phyloP scores from a whole-genome alignment of 495 filamentous ascomycete species.

The Podospora conica region DNA sequence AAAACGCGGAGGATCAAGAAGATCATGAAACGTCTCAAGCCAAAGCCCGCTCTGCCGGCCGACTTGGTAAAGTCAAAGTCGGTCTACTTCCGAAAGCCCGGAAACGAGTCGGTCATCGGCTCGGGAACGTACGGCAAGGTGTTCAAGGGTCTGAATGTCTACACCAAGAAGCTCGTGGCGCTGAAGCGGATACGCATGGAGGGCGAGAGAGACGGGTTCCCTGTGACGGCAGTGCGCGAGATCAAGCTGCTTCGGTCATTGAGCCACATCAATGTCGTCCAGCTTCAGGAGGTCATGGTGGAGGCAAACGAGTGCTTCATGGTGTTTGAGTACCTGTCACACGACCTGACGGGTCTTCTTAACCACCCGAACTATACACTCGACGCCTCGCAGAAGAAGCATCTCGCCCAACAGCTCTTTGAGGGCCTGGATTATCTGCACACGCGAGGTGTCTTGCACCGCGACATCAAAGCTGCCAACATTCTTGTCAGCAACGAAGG shows the following conservation, averaged over 20 bases:
- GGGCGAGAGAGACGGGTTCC: slow-evolving; percentile 93
- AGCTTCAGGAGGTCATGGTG: slow-evolving; percentile 91
- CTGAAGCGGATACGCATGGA: slow-evolving; percentile 88
- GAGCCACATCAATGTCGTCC: slow-evolving; percentile 86
- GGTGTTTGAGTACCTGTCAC: slow-evolving; percentile 98
- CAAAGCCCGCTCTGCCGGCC: slow-evolving; percentile 59
- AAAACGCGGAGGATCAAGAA: slow-evolving; percentile 58
- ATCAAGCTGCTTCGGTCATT: slow-evolving; percentile 94
- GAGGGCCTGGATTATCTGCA: slow-evolving; percentile 93
- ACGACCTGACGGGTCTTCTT: slow-evolving; percentile 66
- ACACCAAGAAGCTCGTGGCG: slow-evolving; percentile 83
- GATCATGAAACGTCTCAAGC: slow-evolving; percentile 63
- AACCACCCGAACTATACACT: slow-evolving; percentile 93
- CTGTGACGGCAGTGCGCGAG: slow-evolving; percentile 92
- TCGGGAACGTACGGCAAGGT: slow-evolving; percentile 96
- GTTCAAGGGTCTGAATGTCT: slow-evolving; percentile 95
- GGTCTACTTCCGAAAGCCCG: slow-evolving; percentile 85
- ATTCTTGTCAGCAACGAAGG: slow-evolving; percentile 88
- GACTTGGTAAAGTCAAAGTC: slow-evolving; percentile 74
- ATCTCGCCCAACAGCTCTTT: slow-evolving; percentile 89
- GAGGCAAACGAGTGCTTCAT: slow-evolving; percentile 98
- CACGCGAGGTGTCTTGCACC: slow-evolving; percentile 85
- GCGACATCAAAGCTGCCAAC: slow-evolving; percentile 93
- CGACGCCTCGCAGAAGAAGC: slow-evolving; percentile 82
- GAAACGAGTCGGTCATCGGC: slow-evolving; percentile 89